phyloP scores from a whole-genome alignment of 495 filamentous ascomycete genomes.

The Neurospora discreta region DNA sequence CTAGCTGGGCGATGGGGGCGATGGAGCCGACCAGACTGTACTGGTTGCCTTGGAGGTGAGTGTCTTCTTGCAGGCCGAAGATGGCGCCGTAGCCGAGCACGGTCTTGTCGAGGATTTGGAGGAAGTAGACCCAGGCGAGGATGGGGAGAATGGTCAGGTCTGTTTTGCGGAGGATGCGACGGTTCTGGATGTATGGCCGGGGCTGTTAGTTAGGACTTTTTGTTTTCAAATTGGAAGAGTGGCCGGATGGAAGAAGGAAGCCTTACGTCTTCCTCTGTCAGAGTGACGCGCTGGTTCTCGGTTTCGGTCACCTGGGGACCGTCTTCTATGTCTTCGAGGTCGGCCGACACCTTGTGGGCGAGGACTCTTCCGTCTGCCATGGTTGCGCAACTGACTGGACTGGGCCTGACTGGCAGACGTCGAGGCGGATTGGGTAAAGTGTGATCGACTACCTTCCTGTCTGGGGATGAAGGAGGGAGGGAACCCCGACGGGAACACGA shows the following conservation, averaged over 20 bases:
- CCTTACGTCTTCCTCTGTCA: conserved; percentile 10
- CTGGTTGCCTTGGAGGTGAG: conserved; percentile 43
- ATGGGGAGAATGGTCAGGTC: conserved; percentile 47
- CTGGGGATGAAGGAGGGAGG: background rate
- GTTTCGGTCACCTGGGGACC: background rate
- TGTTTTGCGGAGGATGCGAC: conserved; percentile 49
- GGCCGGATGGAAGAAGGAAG: too few species aligned
- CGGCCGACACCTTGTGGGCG: background rate
- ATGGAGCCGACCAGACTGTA: conserved; percentile 54
- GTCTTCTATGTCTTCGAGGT: background rate
- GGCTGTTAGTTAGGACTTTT: background rate
- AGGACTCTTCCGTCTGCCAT: background rate
- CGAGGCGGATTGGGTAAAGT: background rate
- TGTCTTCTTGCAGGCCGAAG: conserved; percentile 48
- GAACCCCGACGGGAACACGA: background rate
- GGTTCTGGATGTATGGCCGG: conserved; percentile 20
- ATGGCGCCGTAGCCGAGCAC: conserved; percentile 53
- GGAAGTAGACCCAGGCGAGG: conserved; percentile 54
- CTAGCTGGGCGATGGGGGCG: conserved; percentile 51
- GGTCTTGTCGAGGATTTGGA: conserved; percentile 53
- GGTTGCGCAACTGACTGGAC: background rate
- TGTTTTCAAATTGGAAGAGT: too few species aligned
- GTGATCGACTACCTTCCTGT: background rate
- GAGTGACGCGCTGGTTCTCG: conserved; percentile 1
- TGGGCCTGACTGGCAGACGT: background rate